These are phyloP conservation scores for Lactarius evosmus DNA, from an alignment of 768 basidiomycete genomes.

Conservation along the genomic window DNA sequence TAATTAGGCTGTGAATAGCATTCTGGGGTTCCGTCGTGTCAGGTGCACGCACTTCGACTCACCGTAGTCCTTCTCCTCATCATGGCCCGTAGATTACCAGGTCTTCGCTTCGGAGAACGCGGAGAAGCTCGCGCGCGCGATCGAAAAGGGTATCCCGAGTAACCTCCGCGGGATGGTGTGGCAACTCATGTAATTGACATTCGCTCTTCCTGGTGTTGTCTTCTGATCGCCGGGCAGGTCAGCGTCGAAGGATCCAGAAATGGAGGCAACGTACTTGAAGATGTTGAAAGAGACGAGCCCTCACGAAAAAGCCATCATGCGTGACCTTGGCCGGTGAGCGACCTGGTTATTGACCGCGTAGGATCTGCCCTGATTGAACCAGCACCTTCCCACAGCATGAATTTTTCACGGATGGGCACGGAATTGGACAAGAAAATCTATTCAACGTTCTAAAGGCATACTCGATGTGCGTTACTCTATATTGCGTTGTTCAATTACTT, in stretches of 20 bases:
- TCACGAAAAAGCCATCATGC: slow-evolving; percentile 91
- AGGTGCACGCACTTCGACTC: slow-evolving; percentile 42
- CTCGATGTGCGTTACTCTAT: slow-evolving; percentile 58
- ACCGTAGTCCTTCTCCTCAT: slow-evolving; percentile 11
- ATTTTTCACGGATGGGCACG: slow-evolving; percentile 92
- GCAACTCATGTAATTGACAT: slow-evolving; percentile 75
- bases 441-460: slow-evolving; percentile 99
- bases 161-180: slow-evolving; percentile 92
- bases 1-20: slow-evolving; percentile 43
- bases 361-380: slow-evolving; percentile 15
- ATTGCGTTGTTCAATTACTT: slow-evolving; percentile 12
- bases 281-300: slow-evolving; percentile 79
- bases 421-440: slow-evolving; percentile 94
- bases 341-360: neutral
- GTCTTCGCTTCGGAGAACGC: slow-evolving; percentile 76
- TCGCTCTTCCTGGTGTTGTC: neutral
- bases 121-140: slow-evolving; percentile 79
- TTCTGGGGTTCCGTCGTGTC: slow-evolving; percentile 96
- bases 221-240: slow-evolving; percentile 50
- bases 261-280: slow-evolving; percentile 79
- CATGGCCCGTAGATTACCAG: slow-evolving; percentile 67
- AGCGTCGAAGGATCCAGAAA: slow-evolving; percentile 85
- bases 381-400: slow-evolving; percentile 97
- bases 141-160: slow-evolving; percentile 87
- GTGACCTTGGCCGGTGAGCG: slow-evolving; percentile 79